phyloP scores from a whole-genome alignment of 495 filamentous ascomycete species.

The Cercophora newfieldiana region DNA sequence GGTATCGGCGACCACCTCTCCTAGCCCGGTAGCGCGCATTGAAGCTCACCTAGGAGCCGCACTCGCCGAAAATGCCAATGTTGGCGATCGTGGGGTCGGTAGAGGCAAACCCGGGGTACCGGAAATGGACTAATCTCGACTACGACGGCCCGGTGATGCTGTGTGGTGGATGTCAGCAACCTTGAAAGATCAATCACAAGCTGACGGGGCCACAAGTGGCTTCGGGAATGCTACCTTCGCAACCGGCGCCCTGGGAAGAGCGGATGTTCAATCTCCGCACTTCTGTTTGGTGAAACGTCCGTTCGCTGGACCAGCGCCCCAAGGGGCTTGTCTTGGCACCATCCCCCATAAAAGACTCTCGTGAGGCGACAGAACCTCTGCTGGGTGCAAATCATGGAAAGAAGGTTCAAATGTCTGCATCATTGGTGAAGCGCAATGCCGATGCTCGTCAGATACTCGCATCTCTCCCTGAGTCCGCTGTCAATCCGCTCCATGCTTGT shows the following conservation, averaged over 20 bases:
- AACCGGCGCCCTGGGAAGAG: neutral
- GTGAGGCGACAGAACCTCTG: too few relatives aligned
- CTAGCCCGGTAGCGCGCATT: neutral
- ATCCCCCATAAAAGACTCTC: too few relatives aligned
- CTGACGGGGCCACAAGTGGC: too few relatives aligned
- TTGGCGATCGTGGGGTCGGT: slow-evolving; percentile 19
- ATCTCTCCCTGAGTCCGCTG: slow-evolving; percentile 46
- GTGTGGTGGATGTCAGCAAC: slow-evolving; percentile 3
- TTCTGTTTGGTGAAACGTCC: slow-evolving; percentile 6
- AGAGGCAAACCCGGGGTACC: slow-evolving; percentile 21
- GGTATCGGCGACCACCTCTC: too few relatives aligned
- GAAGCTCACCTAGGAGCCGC: slow-evolving; percentile 11
- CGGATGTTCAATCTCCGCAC: slow-evolving; percentile 25
- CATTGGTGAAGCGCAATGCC: neutral
- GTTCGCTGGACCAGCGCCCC: slow-evolving; percentile 4
- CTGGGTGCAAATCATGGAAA: neutral
- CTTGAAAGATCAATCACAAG: neutral
- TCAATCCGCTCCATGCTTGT: slow-evolving; percentile 58
- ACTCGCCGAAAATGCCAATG: slow-evolving; percentile 19
- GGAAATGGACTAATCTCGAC: slow-evolving; percentile 22
- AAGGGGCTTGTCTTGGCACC: neutral
- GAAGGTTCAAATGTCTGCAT: neutral
- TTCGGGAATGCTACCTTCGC: neutral
- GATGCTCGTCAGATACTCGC: slow-evolving; percentile 47
- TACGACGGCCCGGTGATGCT: slow-evolving; percentile 10